Percentiles rank a stretch among this genome's conserved stretches.
These are phyloP conservation scores for Beauveria sp. DNA, from an alignment of 2,329 filamentous ascomycete genomes.

Conservation along the genomic window DNA sequence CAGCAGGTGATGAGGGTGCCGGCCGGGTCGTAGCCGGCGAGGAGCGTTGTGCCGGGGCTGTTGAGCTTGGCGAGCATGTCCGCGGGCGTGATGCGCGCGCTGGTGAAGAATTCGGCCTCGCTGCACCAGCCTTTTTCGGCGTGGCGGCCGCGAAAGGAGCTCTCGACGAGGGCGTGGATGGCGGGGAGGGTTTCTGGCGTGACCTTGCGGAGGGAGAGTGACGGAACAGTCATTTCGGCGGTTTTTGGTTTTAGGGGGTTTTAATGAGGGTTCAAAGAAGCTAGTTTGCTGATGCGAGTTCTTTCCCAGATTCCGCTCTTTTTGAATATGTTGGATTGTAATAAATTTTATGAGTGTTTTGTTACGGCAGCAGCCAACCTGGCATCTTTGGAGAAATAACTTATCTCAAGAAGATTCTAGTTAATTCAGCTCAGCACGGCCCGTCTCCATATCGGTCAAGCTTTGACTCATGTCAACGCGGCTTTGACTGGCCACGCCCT, in stretches of 20 bases:
- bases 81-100: constrained; percentile 33
- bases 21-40: constrained; percentile 27
- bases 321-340: not conserved
- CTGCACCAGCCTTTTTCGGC: constrained; percentile 39
- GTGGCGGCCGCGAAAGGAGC: constrained; percentile 36
- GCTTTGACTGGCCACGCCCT: not conserved
- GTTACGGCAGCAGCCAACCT: not conserved
- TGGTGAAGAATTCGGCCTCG: constrained; percentile 36
- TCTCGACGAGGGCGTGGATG: constrained; percentile 32
- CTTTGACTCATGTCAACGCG: not conserved
- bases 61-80: constrained; percentile 33
- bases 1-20: constrained; percentile 34
- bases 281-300: not conserved
- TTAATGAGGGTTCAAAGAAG: no score
- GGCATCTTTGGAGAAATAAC: not conserved
- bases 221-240: constrained; percentile 5
- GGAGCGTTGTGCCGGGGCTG: constrained; percentile 26
- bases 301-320: not conserved
- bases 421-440: not conserved
- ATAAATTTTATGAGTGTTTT: not conserved
- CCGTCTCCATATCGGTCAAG: not conserved
- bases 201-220: constrained; percentile 29
- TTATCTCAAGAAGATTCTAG: not conserved
- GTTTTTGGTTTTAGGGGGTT: not conserved
- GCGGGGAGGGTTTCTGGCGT: constrained; percentile 23